These are phyloP conservation scores for Mycena alexandri DNA, from an alignment of 768 basidiomycete species.

Conservation along the genomic window DNA sequence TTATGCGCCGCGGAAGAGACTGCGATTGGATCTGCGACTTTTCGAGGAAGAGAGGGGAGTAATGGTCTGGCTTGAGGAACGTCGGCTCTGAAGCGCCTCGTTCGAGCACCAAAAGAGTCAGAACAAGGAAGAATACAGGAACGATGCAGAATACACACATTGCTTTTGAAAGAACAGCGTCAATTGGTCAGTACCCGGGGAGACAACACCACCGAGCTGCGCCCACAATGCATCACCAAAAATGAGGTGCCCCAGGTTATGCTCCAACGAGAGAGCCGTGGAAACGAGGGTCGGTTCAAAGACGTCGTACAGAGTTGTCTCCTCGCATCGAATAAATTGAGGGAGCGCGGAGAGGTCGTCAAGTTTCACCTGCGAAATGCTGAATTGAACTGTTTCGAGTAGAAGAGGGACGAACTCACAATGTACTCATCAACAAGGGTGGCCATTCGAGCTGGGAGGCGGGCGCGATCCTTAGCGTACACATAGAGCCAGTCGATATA, in stretches of 20 bases:
- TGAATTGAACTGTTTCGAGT: background rate
- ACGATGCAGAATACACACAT: background rate
- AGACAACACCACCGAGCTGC: background rate
- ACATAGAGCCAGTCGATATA: background rate
- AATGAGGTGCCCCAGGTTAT: background rate
- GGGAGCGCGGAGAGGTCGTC: too few relatives aligned
- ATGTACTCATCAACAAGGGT: background rate
- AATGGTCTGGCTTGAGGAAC: background rate
- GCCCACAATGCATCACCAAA: background rate
- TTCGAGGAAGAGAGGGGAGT: background rate
- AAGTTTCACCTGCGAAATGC: too few relatives aligned
- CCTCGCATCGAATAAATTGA: background rate
- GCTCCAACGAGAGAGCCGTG: background rate
- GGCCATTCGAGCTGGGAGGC: background rate
- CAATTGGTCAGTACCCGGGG: background rate
- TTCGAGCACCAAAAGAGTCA: too few relatives aligned
- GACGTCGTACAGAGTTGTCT: background rate
- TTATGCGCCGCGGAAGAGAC: background rate
- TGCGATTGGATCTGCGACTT: background rate
- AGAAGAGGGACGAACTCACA: background rate
- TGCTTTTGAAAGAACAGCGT: background rate
- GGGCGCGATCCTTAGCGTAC: background rate
- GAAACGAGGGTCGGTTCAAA: constrained; percentile 1
- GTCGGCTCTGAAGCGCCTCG: background rate
- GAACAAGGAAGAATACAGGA: too few relatives aligned